Percentiles rank a stretch among this genome's conserved stretches.
Evolutionary conservation across 306 rosid species (phyloP).

Genomic region (Albizia julibrissin): DNA sequence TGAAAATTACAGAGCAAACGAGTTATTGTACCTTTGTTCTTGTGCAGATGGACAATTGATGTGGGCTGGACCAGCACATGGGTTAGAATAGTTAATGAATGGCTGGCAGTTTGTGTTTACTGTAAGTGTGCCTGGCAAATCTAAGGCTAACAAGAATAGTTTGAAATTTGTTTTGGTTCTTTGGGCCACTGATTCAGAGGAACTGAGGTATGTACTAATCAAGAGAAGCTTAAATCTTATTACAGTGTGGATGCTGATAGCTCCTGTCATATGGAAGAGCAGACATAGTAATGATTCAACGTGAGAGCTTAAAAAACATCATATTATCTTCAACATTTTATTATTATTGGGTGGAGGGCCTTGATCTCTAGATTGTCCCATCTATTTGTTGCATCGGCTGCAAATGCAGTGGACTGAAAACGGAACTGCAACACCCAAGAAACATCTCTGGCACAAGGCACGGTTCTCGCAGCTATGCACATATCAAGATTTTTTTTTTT

Average conservation of each 20-base stretch:
- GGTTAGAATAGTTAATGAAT: conserved; percentile 94
- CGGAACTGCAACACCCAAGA: conserved; percentile 26
- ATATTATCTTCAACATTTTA: conserved; percentile 6
- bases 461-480: conserved; percentile 30
- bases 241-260: conserved; percentile 90
- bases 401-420: conserved; percentile 29
- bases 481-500: conserved; percentile 22
- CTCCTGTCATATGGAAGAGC: conserved; percentile 75
- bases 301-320: conserved; percentile 26
- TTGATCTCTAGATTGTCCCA: conserved; percentile 24
- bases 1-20: background rate
- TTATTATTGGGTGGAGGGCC: conserved; percentile 16
- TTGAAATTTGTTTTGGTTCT: background rate
- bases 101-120: conserved; percentile 92
- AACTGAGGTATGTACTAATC: background rate
- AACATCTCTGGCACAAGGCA: conserved; percentile 30
- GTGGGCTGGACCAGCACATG: conserved; percentile 98
- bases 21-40: conserved; percentile 10
- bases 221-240: conserved; percentile 12
- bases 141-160: background rate
- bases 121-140: conserved; percentile 53
- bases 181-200: background rate
- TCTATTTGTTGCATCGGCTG: conserved; percentile 3
- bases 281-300: conserved; percentile 48
- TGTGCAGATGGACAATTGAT: conserved; percentile 89